Conservation (phyloP, 2,329 filamentous ascomycete species). For the Chaetomiaceae sp. region DNA sequence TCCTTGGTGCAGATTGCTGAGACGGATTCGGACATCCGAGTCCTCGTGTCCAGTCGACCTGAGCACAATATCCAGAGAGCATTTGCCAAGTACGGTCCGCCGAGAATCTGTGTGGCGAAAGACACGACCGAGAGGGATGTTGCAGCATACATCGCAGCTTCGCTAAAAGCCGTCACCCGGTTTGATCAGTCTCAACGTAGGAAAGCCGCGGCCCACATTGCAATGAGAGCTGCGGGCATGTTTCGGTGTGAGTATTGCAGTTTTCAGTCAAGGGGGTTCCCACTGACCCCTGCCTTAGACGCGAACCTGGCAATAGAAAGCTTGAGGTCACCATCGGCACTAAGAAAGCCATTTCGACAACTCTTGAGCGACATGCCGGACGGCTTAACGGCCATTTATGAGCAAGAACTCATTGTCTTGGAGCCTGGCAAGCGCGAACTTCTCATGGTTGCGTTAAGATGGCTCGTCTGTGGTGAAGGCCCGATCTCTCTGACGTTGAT, state of each 20-base stretch:
- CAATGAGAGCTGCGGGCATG: too few relatives aligned
- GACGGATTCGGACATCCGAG: background rate
- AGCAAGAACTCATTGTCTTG: background rate
- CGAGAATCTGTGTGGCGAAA: background rate
- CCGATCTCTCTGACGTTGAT: background rate
- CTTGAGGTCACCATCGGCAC: background rate
- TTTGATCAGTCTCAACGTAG: background rate
- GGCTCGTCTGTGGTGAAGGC: background rate
- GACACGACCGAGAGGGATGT: background rate
- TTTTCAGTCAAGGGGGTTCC: too few relatives aligned
- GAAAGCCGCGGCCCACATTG: too few relatives aligned
- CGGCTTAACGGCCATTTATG: background rate
- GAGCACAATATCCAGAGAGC: too few relatives aligned
- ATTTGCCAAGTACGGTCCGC: background rate
- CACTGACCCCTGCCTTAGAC: background rate
- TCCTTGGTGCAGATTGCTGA: background rate
- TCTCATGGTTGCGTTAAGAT: background rate
- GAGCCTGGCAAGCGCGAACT: too few relatives aligned
- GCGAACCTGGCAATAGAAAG: background rate
- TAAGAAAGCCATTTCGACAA: background rate
- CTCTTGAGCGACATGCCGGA: background rate
- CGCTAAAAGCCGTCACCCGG: background rate
- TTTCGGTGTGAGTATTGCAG: background rate
- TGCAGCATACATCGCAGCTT: background rate
- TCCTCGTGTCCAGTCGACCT: too few relatives aligned